A percentile compares a stretch with the other conserved stretches of the same genome.
Evolutionary conservation across 805 yeast genomes (phyloP).

Genomic region (Candida manassasensis): DNA sequence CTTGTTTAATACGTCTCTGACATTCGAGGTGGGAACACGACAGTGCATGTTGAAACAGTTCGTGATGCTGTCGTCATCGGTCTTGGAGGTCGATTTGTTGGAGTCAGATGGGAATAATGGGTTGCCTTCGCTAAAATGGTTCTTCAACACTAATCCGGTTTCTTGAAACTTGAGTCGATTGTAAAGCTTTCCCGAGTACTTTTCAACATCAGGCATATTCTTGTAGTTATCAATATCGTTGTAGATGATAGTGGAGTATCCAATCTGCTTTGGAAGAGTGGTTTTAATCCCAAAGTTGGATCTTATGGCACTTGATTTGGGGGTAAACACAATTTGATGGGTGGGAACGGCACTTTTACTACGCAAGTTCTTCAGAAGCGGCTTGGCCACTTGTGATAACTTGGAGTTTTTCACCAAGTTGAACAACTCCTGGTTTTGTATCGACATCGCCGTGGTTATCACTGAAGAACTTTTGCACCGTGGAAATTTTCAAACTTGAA

Average conservation of each 20-base stretch:
- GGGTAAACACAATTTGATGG: slow-evolving; percentile 69
- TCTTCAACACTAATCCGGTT: slow-evolving; percentile 48
- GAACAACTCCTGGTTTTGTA: slow-evolving; percentile 24
- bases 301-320: slow-evolving; percentile 56
- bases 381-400: slow-evolving; percentile 43
- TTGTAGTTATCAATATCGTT: slow-evolving; percentile 65
- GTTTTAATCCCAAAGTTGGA: slow-evolving; percentile 77
- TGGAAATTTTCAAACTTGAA: not conserved
- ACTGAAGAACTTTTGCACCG: not conserved
- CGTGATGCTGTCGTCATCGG: slow-evolving; percentile 23
- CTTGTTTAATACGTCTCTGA: slow-evolving; percentile 30
- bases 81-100: slow-evolving; percentile 17
- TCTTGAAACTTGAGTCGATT: slow-evolving; percentile 66
- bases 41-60: slow-evolving; percentile 28
- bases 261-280: slow-evolving; percentile 58
- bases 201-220: slow-evolving; percentile 68
- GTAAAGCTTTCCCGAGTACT: slow-evolving; percentile 54
- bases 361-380: slow-evolving; percentile 29
- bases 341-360: slow-evolving; percentile 45
- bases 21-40: slow-evolving; percentile 22
- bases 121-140: slow-evolving; percentile 25
- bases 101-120: slow-evolving; percentile 38
- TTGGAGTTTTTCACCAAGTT: slow-evolving; percentile 36
- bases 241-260: slow-evolving; percentile 54
- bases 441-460: slow-evolving; percentile 1